These are phyloP conservation scores for Musa troglodytarum DNA, from an alignment of 176 grass and related monocot genomes.

Conservation along the genomic window DNA sequence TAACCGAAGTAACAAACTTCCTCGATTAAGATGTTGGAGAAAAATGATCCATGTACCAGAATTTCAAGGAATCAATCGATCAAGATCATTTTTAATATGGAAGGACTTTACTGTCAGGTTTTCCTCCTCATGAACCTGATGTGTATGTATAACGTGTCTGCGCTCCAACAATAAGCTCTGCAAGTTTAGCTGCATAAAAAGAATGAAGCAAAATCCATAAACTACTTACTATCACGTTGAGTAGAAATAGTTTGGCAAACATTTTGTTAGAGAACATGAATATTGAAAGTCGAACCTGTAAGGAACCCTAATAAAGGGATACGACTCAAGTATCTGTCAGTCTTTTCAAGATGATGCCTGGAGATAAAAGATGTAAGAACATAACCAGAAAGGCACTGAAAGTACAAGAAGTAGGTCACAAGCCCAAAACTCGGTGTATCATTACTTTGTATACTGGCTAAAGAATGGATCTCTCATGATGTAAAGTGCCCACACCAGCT, in stretches of 20 bases:
- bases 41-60: background rate
- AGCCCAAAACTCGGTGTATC: background rate
- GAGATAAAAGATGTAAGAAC: constrained; percentile 21
- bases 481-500: constrained; percentile 83
- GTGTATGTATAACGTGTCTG: constrained; percentile 93
- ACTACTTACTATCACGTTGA: background rate
- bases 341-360: constrained; percentile 77
- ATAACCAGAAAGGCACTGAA: background rate
- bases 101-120: background rate
- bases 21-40: background rate
- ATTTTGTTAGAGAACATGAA: background rate
- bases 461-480: constrained; percentile 98
- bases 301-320: constrained; percentile 78
- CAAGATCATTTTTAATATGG: background rate
- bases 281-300: constrained; percentile 29
- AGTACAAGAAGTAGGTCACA: background rate
- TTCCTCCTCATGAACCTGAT: constrained; percentile 58
- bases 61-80: constrained; percentile 1
- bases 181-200: constrained; percentile 50
- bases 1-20: background rate
- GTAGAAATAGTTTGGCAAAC: background rate
- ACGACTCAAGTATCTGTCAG: constrained; percentile 48
- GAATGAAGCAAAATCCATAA: constrained; percentile 8
- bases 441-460: constrained; percentile 57
- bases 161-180: constrained; percentile 75